phyloP scores from a whole-genome alignment of 140 eudicot genomes.

The Bidens hawaiensis region DNA sequence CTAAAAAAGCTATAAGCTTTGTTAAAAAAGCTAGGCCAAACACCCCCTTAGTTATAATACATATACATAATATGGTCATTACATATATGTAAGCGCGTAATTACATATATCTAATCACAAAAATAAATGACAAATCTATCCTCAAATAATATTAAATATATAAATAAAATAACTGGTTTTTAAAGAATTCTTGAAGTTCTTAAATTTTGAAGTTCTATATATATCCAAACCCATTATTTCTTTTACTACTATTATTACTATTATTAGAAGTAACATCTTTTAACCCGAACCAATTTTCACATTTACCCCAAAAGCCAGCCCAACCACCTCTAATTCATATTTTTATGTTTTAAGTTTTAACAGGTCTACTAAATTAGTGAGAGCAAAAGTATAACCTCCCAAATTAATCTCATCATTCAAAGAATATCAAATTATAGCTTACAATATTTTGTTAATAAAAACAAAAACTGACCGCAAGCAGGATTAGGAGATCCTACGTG shows the following conservation, averaged over 20 bases:
- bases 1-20: too few relatives aligned
- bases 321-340: background rate
- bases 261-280: background rate
- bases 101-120: too few relatives aligned
- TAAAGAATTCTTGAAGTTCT: too few relatives aligned
- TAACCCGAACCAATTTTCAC: background rate
- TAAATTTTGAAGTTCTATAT: too few relatives aligned
- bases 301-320: background rate
- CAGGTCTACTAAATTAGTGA: background rate
- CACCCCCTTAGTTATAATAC: too few relatives aligned
- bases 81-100: too few relatives aligned
- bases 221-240: too few relatives aligned
- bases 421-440: background rate
- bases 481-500: slow-evolving; percentile 87
- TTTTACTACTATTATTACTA: background rate
- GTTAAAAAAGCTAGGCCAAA: too few relatives aligned
- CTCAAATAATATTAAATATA: too few relatives aligned
- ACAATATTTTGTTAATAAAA: background rate
- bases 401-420: background rate
- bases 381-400: background rate
- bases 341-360: background rate
- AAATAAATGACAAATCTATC: too few relatives aligned
- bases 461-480: slow-evolving; percentile 73
- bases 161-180: too few relatives aligned
- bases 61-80: too few relatives aligned